Conservation (phyloP, 2,329 filamentous ascomycete species). For the Beauveria sp. region DNA sequence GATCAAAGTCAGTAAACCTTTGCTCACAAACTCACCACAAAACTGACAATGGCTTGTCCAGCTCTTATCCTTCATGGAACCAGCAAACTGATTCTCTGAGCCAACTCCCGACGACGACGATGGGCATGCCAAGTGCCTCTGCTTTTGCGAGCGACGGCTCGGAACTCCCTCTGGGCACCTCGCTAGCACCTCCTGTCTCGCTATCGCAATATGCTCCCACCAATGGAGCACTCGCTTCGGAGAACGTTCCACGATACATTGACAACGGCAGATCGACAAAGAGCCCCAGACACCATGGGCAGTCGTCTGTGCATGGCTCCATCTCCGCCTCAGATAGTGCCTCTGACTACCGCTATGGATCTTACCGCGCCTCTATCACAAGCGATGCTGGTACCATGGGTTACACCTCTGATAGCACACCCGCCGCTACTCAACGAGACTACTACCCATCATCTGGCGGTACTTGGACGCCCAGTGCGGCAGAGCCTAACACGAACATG, state of each 20-base stretch:
- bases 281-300: slow-evolving; percentile 46
- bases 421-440: slow-evolving; percentile 28
- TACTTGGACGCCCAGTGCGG: slow-evolving; percentile 45
- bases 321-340: slow-evolving; percentile 41
- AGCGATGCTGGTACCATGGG: slow-evolving; percentile 25
- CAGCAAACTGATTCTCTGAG: slow-evolving; percentile 18
- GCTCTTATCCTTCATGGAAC: slow-evolving; percentile 53
- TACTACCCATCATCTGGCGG: slow-evolving; percentile 45
- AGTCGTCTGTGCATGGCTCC: slow-evolving; percentile 46
- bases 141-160: slow-evolving; percentile 42
- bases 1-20: slow-evolving; percentile 47
- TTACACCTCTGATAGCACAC: slow-evolving; percentile 24
- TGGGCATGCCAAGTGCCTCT: slow-evolving; percentile 40
- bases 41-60: slow-evolving; percentile 27
- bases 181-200: slow-evolving; percentile 45
- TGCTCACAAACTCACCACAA: background rate
- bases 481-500: slow-evolving; percentile 36
- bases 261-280: slow-evolving; percentile 50
- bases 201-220: slow-evolving; percentile 24
- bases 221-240: slow-evolving; percentile 25
- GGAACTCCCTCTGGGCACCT: slow-evolving; percentile 45
- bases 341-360: slow-evolving; percentile 50
- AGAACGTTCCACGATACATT: slow-evolving; percentile 48
- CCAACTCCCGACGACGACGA: slow-evolving; percentile 43
- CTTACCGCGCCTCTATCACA: slow-evolving; percentile 27